Evolutionary conservation across 1,284 basidiomycete genomes (phyloP).

Genomic region (Microbotryomycetes sp.): DNA sequence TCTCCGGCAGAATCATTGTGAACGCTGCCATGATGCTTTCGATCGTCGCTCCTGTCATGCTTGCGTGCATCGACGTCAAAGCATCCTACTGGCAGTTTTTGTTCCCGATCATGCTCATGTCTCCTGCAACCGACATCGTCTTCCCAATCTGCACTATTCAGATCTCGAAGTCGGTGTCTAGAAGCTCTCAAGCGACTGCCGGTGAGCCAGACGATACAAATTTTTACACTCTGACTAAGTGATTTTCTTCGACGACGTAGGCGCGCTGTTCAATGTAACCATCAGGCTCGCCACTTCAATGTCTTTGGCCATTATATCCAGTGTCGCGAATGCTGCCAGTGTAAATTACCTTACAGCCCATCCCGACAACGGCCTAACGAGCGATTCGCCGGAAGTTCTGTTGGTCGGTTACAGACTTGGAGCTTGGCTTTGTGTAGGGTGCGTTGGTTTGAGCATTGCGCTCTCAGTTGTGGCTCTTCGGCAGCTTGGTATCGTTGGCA

Average conservation of each 20-base stretch:
- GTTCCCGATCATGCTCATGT: slow-evolving; percentile 64
- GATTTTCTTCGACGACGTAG: slow-evolving; percentile 29
- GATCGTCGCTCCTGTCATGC: slow-evolving; percentile 57
- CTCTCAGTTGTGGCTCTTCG: not conserved
- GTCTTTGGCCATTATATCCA: slow-evolving; percentile 35
- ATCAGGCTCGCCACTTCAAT: slow-evolving; percentile 38
- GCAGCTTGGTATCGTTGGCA: slow-evolving; percentile 4
- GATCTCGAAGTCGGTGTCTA: slow-evolving; percentile 32
- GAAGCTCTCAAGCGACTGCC: slow-evolving; percentile 19
- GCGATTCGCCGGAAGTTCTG: not conserved
- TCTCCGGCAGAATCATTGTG: slow-evolving; percentile 36
- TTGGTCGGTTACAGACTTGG: slow-evolving; percentile 6
- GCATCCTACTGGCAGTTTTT: slow-evolving; percentile 69
- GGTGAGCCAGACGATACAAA: not conserved
- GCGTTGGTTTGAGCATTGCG: not conserved
- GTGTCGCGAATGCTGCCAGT: slow-evolving; percentile 33
- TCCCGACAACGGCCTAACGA: not conserved
- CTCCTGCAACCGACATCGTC: slow-evolving; percentile 32
- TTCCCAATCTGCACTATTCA: slow-evolving; percentile 24
- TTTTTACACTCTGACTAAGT: not conserved
- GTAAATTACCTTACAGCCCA: not conserved
- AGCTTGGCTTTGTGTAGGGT: not conserved
- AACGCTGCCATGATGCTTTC: slow-evolving; percentile 47
- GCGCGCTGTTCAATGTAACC: slow-evolving; percentile 38
- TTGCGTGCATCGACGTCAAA: slow-evolving; percentile 58